Percentiles rank a stretch among this genome's conserved stretches.
These are phyloP conservation scores for Flaveria ramosissima DNA, from an alignment of 129 eudicot species.

Conservation along the genomic window DNA sequence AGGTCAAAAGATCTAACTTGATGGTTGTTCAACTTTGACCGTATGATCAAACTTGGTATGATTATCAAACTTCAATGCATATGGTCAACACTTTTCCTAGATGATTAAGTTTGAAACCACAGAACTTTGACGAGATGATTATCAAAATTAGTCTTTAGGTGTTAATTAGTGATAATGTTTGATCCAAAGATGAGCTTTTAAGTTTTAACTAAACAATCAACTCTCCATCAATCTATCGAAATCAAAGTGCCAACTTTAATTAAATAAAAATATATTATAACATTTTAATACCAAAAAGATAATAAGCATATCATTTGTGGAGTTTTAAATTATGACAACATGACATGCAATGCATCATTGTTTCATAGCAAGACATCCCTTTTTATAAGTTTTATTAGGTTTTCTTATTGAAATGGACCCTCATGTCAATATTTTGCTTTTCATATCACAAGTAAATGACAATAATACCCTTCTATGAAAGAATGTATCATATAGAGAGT, in stretches of 20 bases:
- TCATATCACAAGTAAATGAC: slow-evolving; percentile 19
- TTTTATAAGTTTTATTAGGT: background rate
- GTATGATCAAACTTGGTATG: background rate
- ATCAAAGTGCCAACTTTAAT: background rate
- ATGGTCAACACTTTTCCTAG: background rate
- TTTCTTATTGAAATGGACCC: background rate
- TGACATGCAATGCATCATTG: slow-evolving; percentile 11
- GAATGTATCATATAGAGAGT: slow-evolving; percentile 12
- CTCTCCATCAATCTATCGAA: background rate
- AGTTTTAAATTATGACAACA: background rate
- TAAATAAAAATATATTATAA: background rate
- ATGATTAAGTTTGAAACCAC: background rate
- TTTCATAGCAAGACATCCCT: background rate
- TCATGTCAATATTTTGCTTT: slow-evolving; percentile 18
- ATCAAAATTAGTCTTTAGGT: background rate
- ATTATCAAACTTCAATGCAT: background rate
- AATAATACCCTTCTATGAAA: slow-evolving; percentile 20
- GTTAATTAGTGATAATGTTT: background rate
- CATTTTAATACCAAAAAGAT: background rate
- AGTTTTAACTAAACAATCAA: background rate
- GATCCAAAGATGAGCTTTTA: background rate
- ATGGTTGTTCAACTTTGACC: slow-evolving; percentile 9
- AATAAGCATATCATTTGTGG: background rate
- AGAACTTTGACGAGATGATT: background rate
- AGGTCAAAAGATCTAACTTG: background rate